Evolutionary conservation across 139 green algal species (phyloP).

Genomic region (Bryopsis sp.): DNA sequence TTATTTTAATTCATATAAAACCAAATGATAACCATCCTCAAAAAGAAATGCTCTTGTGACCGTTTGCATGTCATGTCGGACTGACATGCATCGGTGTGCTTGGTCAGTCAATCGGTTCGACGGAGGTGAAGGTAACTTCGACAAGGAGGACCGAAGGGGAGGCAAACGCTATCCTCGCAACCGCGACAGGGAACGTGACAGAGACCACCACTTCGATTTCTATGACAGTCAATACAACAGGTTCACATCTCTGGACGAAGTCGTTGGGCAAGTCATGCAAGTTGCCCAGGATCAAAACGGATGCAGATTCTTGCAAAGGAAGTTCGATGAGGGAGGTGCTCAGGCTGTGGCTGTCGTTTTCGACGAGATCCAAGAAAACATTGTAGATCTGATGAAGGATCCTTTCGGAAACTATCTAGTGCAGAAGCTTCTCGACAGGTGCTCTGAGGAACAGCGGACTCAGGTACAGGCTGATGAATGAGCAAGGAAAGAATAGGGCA

Average conservation of each 20-base stretch:
- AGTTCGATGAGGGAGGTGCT: slow-evolving; percentile 91
- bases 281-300: slow-evolving; percentile 95
- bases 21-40: too few relatives aligned
- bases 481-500: too few relatives aligned
- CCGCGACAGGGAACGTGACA: slow-evolving; percentile 16
- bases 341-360: slow-evolving; percentile 68
- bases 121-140: not conserved
- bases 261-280: slow-evolving; percentile 72
- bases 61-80: too few relatives aligned
- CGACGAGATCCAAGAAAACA: slow-evolving; percentile 49
- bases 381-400: slow-evolving; percentile 94
- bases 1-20: too few relatives aligned
- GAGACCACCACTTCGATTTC: slow-evolving; percentile 15
- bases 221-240: slow-evolving; percentile 22
- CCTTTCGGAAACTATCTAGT: slow-evolving; percentile 99
- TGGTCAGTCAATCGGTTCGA: not conserved
- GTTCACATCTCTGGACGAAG: slow-evolving; percentile 62
- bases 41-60: too few relatives aligned
- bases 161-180: not conserved
- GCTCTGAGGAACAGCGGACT: slow-evolving; percentile 23
- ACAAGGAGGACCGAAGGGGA: slow-evolving; percentile 15
- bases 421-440: slow-evolving; percentile 96
- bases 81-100: not conserved
- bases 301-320: slow-evolving; percentile 92
- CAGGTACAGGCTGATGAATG: too few relatives aligned